phyloP scores from a whole-genome alignment of 208 protist genomes.

The Crithidia acanthocephali region DNA sequence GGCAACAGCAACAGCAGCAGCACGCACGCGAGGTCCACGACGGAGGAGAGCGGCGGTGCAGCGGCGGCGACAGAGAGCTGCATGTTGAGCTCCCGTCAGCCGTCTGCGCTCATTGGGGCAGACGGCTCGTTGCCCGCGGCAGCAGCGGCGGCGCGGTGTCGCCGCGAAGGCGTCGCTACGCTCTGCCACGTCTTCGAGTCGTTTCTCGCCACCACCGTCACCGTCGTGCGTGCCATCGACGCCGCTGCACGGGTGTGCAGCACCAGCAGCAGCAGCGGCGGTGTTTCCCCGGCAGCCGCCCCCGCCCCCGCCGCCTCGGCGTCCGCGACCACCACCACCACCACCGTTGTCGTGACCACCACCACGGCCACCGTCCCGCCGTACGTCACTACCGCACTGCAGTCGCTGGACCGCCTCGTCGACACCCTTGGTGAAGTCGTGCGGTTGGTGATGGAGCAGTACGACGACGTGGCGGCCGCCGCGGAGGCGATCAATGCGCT shows the following conservation, averaged over 20 bases:
- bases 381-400: conserved; percentile 38
- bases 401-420: conserved; percentile 51
- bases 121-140: conserved; percentile 6
- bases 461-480: conserved; percentile 43
- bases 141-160: conserved; percentile 14
- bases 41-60: too few species aligned
- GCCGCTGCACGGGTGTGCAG: background rate
- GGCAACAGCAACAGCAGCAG: too few species aligned
- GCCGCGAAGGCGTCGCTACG: conserved; percentile 41
- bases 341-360: background rate
- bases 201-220: conserved; percentile 33
- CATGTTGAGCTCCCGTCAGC: background rate
- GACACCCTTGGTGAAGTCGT: conserved; percentile 46
- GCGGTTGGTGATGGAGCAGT: conserved; percentile 36
- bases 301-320: background rate
- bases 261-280: background rate
- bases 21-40: background rate
- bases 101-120: background rate
- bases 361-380: conserved; percentile 11
- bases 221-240: conserved; percentile 28
- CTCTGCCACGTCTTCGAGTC: conserved; percentile 40
- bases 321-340: background rate
- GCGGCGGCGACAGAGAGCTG: background rate
- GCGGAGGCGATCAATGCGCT: conserved; percentile 45
- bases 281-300: background rate